Evolutionary conservation across 306 rosid species (phyloP), one percentile per base, ranked within the genome.

Genomic region (Prunus padus): DNA sequence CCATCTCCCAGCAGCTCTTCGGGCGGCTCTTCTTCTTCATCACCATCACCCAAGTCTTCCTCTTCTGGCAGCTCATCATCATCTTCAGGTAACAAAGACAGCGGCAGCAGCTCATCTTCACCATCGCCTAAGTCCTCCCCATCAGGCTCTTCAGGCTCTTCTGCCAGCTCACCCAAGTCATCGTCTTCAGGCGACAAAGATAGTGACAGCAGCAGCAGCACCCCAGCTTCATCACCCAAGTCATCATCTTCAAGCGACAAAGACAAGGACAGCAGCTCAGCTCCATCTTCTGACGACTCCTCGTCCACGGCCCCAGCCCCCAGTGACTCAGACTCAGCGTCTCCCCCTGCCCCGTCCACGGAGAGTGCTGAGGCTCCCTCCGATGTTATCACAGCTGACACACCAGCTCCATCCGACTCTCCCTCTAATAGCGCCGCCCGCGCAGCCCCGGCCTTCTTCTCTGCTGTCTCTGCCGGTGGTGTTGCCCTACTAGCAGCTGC

Each of bases 271-370:
- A 30, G 67, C 9, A 62, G 67, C 14, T 61, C 89, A 4, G 47
- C 86, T 2, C 84, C 92, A 4, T 65, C 72, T 2, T 25, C 52
- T 14, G 82, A 67, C 0, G 77, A 65, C 72, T 82, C 92, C 11
- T 60, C 94, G 25, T 88, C 97, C 26, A 93, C 97, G 0, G 81
- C 93, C 51, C 93, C 81, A 11, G 50, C 57, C 74, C 22, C 66
- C 19, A 79, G 42, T 4, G 81, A 62, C 44, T 62, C 67, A 4
- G 16, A 40, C 33, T 60, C 65, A 8, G 5, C 44, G 37, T 28
- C 67, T 8, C 67, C 82, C 14, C 84, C 89, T 0, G 84, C 76
- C 5, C 52, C 79, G 0, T 13, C 15, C 1, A 13, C 8, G 6
- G 78, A 49, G 14, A 20, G 13, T 5, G 4, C 54, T 4, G 72